phyloP scores from a whole-genome alignment of 2,329 filamentous ascomycete species.

The Metarhizium humberi region DNA sequence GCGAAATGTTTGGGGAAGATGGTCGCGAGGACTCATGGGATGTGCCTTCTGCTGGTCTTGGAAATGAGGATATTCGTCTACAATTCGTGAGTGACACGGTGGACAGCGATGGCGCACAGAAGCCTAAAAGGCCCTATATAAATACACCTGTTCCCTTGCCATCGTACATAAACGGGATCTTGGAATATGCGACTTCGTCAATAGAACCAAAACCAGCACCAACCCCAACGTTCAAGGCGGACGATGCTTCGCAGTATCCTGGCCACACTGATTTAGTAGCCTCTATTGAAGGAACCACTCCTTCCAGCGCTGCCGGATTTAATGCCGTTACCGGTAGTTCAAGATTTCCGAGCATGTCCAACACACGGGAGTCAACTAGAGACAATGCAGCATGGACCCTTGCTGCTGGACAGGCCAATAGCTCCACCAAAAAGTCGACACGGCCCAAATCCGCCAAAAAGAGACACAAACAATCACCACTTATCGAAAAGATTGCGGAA shows the following conservation, averaged over 20 bases:
- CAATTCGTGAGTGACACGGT: neutral
- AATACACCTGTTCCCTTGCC: constrained; percentile 6
- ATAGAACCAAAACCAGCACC: neutral
- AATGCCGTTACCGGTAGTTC: neutral
- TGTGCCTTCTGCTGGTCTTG: neutral
- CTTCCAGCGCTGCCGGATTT: neutral
- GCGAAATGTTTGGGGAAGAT: constrained; percentile 11
- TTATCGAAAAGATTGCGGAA: neutral
- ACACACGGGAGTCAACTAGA: neutral
- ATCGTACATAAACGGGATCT: neutral
- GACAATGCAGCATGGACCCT: neutral
- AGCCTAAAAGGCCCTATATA: neutral
- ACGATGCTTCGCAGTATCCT: neutral
- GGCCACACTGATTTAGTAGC: neutral
- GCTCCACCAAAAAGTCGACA: neutral
- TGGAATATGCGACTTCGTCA: neutral
- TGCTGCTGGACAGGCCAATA: neutral
- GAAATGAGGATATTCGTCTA: neutral
- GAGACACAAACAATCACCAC: neutral
- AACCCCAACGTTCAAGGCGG: neutral
- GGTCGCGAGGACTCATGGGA: neutral
- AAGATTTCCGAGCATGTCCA: neutral
- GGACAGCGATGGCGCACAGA: neutral
- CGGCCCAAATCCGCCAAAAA: constrained; percentile 1
- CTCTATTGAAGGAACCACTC: constrained; percentile 2